Base-by-base conservation (phyloP, 177 flowering plant species). In the Vitis hybrid region DNA sequence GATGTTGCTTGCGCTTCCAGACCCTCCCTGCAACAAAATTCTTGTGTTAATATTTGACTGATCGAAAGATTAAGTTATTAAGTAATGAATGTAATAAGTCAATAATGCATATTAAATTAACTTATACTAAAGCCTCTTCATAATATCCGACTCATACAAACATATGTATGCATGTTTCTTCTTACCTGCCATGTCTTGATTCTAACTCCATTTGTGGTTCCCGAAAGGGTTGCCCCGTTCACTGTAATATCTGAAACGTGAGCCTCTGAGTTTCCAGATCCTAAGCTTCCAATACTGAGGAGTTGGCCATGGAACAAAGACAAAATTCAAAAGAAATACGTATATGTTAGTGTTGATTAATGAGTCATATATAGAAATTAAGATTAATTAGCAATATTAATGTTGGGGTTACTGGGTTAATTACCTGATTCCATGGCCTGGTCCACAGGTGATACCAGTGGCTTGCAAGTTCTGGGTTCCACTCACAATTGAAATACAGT, bases 371-470 rank as follows among this genome's bases (percentile, higher is more conserved):
- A 57, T 21, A 3, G 21, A 2, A 27, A 11, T 49, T 56, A 5
- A 21, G n/a, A 35, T 52, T 52, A 41, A 15, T 17, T 11, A 1
- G 21, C 54, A 64, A 12, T 58, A 13, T 8, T 52, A 10, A 9
- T n/a, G 20, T 46, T 35, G 46, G 41, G 41, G 54, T 21, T 62
- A 7, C 21, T 32, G 12, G 35, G 17, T 11, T 13, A 24, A 11
- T 49, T 1, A 93, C 97, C 98, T 94, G 76, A 94, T 92, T 56
- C 98, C 97, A 80, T 94, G 98, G 15, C 98, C 98, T 18, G 98
- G 97, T 67, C 97, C 97, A 68, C 97, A 94, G 2, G 79, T 83
- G 55, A 91, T 89, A 57, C 79, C 84, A 2, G 63, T 72, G 10
- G 84, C 90, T 70, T 67, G 72, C 3, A 94, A 84, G 21, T 76